These are phyloP conservation scores for Exophiala sp. DNA, from an alignment of 2,329 filamentous ascomycete species.

Conservation along the genomic window DNA sequence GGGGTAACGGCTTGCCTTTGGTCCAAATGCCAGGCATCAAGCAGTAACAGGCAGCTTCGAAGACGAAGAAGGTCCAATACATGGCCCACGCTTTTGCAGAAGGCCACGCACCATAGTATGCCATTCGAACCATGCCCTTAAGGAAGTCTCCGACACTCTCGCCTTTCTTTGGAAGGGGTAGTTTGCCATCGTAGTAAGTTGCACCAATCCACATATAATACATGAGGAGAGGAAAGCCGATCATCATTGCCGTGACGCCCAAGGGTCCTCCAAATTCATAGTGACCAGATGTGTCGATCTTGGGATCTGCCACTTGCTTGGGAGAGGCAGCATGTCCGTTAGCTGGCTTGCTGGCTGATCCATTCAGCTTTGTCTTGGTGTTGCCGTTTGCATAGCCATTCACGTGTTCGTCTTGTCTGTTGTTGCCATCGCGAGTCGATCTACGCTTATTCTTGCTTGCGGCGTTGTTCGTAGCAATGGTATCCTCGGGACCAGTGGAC, in stretches of 20 bases:
- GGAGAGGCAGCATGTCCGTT: slow-evolving; percentile 4
- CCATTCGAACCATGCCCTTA: slow-evolving; percentile 62
- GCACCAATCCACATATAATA: slow-evolving; percentile 99
- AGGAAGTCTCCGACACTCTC: slow-evolving; percentile 67
- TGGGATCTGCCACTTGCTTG: slow-evolving; percentile 37
- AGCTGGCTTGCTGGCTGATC: slow-evolving; percentile 5
- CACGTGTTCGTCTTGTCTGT: slow-evolving; percentile 18
- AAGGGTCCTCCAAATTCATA: slow-evolving; percentile 81
- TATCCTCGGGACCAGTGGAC: slow-evolving; percentile 12
- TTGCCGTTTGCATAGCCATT: slow-evolving; percentile 18
- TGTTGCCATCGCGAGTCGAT: slow-evolving; percentile 8
- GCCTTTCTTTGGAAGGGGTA: slow-evolving; percentile 61
- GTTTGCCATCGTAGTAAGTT: slow-evolving; percentile 80
- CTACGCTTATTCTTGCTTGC: slow-evolving; percentile 4
- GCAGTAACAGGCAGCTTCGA: slow-evolving; percentile 77
- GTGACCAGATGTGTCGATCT: slow-evolving; percentile 46
- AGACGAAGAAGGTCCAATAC: slow-evolving; percentile 89
- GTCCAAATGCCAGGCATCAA: slow-evolving; percentile 79
- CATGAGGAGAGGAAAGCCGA: slow-evolving; percentile 89
- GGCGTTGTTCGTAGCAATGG: neutral
- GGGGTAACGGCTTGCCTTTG: slow-evolving; percentile 80
- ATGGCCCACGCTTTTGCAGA: slow-evolving; percentile 77
- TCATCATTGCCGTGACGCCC: slow-evolving; percentile 81
- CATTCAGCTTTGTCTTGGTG: slow-evolving; percentile 8
- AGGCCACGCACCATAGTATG: slow-evolving; percentile 81